phyloP scores from a whole-genome alignment of 2,329 filamentous ascomycete species.

The Penicillium sp. region DNA sequence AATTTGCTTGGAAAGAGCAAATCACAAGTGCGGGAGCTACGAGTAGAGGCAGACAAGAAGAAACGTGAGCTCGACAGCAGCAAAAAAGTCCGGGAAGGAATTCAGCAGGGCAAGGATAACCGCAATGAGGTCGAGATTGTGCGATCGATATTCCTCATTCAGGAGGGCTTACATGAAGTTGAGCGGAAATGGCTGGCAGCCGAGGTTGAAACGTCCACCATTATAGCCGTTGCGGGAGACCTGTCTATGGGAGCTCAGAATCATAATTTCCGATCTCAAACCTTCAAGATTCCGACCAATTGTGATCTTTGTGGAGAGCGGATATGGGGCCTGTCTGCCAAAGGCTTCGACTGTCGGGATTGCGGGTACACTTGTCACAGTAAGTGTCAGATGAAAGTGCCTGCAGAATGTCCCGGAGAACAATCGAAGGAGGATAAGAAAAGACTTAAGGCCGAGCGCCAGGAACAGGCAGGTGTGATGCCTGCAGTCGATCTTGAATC shows the following conservation, averaged over 20 bases:
- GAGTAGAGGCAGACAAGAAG: constrained; percentile 79
- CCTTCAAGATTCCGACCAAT: constrained; percentile 98
- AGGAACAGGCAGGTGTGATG: constrained; percentile 66
- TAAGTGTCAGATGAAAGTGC: constrained; percentile 99
- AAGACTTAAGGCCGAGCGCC: constrained; percentile 79
- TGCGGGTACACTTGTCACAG: constrained; percentile 97
- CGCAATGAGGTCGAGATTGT: constrained; percentile 84
- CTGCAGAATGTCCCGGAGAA: constrained; percentile 90
- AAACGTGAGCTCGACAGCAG: constrained; percentile 74
- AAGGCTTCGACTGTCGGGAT: constrained; percentile 92
- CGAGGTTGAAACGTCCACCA: constrained; percentile 88
- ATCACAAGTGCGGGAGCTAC: constrained; percentile 69
- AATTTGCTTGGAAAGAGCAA: constrained; percentile 93
- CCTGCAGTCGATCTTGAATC: constrained; percentile 36
- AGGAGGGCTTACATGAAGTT: constrained; percentile 77
- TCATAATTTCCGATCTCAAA: constrained; percentile 98
- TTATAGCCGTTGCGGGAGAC: constrained; percentile 86
- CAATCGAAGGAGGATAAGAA: constrained; percentile 92
- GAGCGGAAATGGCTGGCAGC: constrained; percentile 80
- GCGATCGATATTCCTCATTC: constrained; percentile 72
- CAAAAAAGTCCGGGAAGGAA: constrained; percentile 66
- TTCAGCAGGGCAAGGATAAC: constrained; percentile 79
- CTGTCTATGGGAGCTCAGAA: constrained; percentile 87
- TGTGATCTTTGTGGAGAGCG: constrained; percentile 94
- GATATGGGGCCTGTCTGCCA: constrained; percentile 94